These are phyloP conservation scores for Amanita exitialis DNA, from an alignment of 768 basidiomycete species.

Conservation along the genomic window DNA sequence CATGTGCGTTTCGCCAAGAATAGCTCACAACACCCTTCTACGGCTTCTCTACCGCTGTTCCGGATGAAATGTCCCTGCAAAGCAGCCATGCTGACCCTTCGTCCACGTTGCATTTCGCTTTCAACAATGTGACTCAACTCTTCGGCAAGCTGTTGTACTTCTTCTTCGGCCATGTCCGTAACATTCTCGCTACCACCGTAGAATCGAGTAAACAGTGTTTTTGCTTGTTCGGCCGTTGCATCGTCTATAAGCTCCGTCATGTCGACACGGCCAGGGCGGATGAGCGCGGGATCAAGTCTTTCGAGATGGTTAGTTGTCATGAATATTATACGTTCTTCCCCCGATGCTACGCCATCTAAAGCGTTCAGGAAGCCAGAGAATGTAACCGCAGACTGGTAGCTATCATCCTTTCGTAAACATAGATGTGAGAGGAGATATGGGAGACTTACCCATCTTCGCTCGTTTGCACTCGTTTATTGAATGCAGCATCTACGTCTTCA, in stretches of 20 bases:
- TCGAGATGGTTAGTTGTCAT: conserved; percentile 98
- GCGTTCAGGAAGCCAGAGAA: conserved; percentile 98
- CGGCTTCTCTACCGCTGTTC: conserved; percentile 45
- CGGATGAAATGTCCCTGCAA: conserved; percentile 94
- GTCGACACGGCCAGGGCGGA: conserved; percentile 94
- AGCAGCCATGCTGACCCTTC: conserved; percentile 87
- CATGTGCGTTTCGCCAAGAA: conserved; percentile 20
- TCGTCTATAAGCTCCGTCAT: conserved; percentile 77
- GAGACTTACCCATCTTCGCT: conserved; percentile 79
- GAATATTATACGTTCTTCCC: conserved; percentile 96
- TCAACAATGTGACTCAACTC: conserved; percentile 45
- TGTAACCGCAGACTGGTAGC: conserved; percentile 91
- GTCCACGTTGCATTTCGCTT: conserved; percentile 38
- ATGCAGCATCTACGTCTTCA: conserved; percentile 96
- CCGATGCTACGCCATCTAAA: conserved; percentile 93
- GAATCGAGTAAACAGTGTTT: conserved; percentile 71
- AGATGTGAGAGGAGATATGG: neutral
- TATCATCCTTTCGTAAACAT: conserved; percentile 19
- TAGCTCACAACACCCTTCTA: conserved; percentile 37
- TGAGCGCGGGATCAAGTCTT: conserved; percentile 84
- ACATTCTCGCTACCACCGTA: conserved; percentile 45
- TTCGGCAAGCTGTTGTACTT: conserved; percentile 34
- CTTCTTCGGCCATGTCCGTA: conserved; percentile 20
- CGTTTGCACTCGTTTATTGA: conserved; percentile 86
- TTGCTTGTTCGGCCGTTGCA: conserved; percentile 74